These are phyloP conservation scores for Verticillium nubilum DNA, from an alignment of 2,329 filamentous ascomycete genomes.

Conservation along the genomic window DNA sequence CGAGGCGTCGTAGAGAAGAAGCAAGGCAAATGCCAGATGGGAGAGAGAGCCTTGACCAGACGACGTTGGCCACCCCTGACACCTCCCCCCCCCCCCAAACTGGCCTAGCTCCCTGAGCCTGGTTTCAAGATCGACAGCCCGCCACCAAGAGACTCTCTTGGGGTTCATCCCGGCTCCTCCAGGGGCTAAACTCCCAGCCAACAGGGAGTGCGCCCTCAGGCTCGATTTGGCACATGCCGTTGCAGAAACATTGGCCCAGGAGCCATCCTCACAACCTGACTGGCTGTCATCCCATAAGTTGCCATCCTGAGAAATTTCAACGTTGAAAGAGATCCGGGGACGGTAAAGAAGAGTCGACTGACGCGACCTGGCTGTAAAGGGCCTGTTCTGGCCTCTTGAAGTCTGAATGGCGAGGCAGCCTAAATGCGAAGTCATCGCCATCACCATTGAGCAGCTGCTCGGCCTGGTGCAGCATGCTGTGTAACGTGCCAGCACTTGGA, in stretches of 20 bases:
- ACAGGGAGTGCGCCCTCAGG: background rate
- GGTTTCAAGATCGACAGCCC: background rate
- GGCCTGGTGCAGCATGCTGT: background rate
- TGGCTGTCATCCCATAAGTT: background rate
- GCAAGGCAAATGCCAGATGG: background rate
- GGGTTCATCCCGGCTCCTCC: background rate
- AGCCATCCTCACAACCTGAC: background rate
- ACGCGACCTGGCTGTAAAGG: background rate
- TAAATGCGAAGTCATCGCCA: background rate
- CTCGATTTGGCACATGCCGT: background rate
- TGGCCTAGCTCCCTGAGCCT: background rate
- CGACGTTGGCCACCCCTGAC: background rate
- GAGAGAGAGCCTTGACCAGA: background rate
- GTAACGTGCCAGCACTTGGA: background rate
- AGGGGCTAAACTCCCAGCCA: background rate
- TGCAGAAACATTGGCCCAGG: background rate
- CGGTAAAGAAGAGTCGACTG: background rate
- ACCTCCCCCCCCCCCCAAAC: background rate
- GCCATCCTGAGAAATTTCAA: background rate
- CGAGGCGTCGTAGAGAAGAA: background rate
- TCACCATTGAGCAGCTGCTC: background rate
- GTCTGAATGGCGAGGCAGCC: background rate
- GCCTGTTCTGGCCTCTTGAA: background rate
- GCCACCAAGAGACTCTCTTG: background rate
- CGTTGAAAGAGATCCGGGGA: background rate